These are phyloP conservation scores for Solanum aculeatissimum DNA, from an alignment of 305 asterid species.

Conservation along the genomic window DNA sequence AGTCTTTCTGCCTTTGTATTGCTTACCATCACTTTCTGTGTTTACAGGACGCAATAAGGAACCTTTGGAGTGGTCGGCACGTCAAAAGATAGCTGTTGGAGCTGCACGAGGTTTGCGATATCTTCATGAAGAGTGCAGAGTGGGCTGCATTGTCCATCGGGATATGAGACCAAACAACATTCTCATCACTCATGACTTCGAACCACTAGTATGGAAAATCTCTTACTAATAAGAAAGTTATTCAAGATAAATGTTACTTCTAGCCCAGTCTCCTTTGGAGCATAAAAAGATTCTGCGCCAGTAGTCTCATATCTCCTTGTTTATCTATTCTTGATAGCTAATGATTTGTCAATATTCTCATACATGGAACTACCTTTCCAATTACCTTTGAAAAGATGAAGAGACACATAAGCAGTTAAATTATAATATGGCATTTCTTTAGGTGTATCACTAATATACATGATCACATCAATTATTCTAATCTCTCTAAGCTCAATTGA, in stretches of 20 bases:
- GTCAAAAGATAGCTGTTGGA: constrained; percentile 42
- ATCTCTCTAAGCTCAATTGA: neutral
- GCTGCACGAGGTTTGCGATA: constrained; percentile 50
- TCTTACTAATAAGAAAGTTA: neutral
- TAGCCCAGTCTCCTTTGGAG: neutral
- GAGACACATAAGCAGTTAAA: neutral
- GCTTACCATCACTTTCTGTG: neutral
- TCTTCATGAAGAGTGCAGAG: constrained; percentile 49
- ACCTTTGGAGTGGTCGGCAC: constrained; percentile 32
- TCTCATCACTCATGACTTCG: constrained; percentile 25
- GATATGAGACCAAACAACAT: constrained; percentile 36
- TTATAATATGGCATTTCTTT: neutral
- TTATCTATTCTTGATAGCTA: neutral
- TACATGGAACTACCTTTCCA: neutral
- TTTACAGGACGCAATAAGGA: constrained; percentile 36
- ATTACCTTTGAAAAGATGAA: neutral
- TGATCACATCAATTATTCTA: neutral
- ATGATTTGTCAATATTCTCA: neutral
- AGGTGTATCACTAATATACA: neutral
- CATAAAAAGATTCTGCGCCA: neutral
- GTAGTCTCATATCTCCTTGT: neutral
- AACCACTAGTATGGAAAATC: constrained; percentile 24
- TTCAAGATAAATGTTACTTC: neutral
- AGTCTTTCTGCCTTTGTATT: neutral
- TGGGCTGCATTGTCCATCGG: constrained; percentile 37